Evolutionary conservation across 495 filamentous ascomycete genomes (phyloP).

Genomic region (Rostrohypoxylon terebratum): DNA sequence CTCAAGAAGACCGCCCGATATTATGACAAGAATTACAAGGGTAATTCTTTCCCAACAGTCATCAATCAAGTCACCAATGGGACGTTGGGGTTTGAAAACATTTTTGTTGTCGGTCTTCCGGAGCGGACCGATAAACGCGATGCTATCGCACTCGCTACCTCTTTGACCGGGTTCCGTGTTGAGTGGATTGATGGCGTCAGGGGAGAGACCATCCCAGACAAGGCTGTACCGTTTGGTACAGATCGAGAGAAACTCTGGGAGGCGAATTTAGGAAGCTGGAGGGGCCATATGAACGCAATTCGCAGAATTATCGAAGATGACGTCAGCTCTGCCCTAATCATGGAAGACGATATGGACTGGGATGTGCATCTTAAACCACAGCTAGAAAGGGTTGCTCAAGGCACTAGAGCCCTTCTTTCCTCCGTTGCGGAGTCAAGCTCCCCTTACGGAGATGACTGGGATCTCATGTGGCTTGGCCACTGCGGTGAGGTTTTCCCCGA

Average conservation of each 20-base stretch:
- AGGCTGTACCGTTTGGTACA: constrained; percentile 45
- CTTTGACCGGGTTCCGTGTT: constrained; percentile 51
- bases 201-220: constrained; percentile 47
- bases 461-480: constrained; percentile 57
- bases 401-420: constrained; percentile 43
- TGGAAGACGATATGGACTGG: constrained; percentile 64
- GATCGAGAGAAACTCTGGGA: constrained; percentile 37
- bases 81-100: constrained; percentile 52
- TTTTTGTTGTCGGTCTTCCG: constrained; percentile 52
- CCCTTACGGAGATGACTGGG: constrained; percentile 58
- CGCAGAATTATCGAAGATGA: constrained; percentile 56
- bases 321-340: constrained; percentile 56
- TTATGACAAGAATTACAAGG: constrained; percentile 35
- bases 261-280: constrained; percentile 53
- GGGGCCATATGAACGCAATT: constrained; percentile 54
- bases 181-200: constrained; percentile 54
- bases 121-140: constrained; percentile 57
- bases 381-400: constrained; percentile 45
- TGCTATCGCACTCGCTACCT: constrained; percentile 51
- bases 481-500: constrained; percentile 50
- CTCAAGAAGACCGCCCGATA: constrained; percentile 6
- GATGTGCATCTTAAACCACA: constrained; percentile 58
- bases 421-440: constrained; percentile 24
- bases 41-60: constrained; percentile 18
- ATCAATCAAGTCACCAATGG: constrained; percentile 40